Evolutionary conservation across 1,284 basidiomycete genomes (phyloP), one percentile per base, ranked within the genome.

Genomic region (Cutaneotrichosporon sp.): DNA sequence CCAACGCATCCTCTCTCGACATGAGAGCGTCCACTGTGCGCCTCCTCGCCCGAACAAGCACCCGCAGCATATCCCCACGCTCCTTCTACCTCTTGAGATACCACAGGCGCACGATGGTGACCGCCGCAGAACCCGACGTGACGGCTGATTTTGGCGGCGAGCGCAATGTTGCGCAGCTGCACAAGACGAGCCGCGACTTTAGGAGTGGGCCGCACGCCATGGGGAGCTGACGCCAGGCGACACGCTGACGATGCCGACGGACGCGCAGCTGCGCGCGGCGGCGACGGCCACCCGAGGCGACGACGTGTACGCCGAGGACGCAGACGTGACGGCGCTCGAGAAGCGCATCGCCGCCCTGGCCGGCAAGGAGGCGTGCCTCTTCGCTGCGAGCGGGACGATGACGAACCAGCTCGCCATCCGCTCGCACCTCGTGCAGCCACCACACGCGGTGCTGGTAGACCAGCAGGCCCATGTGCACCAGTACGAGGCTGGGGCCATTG

Each of bases 361-460:
- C 2, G 90, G 89, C 20, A 90, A 86, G 76, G 90, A 92, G 72
- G 82, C 92, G 54, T 88, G 88, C 68, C 76, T 93, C 43, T 88
- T 89, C 77, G 83, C 92, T 62, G 84, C 92, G 20, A 90, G 89
- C 34, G 95, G 95, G 14, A 95, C 95, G 1, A 90, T 93, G 84
- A 93, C 91, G 51, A 95, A 97, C 80, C 92, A 83, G 71, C 80
- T 85, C 56, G 93, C 90, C 0, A 82, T 98, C 60, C 86, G 95
- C 63, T 89, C 91, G 0, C 93, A 95, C 75, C 86, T 98, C 58
- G 86, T 84, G 63, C 91, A 95, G 72, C 94, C 95, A 0, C 95
- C 95, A 2, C 83, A 85, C 77, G 87, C 90, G 4, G 83, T 97
- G 52, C 80, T 97, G 18, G 87, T 86, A 60, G 93, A 97, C 72